These are phyloP conservation scores for Neoboletus subvelutipes DNA, from an alignment of 768 basidiomycete species.

Conservation along the genomic window DNA sequence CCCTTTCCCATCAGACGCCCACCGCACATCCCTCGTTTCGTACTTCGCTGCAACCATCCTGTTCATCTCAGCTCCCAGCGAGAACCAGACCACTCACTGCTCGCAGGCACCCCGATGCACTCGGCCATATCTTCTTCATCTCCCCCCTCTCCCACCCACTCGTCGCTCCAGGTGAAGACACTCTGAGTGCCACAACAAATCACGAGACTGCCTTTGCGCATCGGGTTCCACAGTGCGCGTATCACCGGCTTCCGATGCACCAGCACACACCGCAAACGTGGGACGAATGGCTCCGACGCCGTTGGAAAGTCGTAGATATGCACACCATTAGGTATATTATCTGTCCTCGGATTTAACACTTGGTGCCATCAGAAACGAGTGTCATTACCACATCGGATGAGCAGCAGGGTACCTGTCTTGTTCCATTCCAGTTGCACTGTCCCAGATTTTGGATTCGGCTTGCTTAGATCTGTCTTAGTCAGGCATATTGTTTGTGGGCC, in stretches of 20 bases:
- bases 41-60: constrained; percentile 55
- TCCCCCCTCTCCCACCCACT: constrained; percentile 63
- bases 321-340: constrained; percentile 59
- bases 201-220: constrained; percentile 68
- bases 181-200: constrained; percentile 67
- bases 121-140: constrained; percentile 80
- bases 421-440: constrained; percentile 80
- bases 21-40: constrained; percentile 63
- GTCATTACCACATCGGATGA: constrained; percentile 68
- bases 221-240: constrained; percentile 79
- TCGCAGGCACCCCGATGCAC: constrained; percentile 85
- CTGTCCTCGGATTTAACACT: constrained; percentile 34
- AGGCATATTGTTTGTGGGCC: constrained; percentile 54
- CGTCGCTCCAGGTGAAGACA: constrained; percentile 80
- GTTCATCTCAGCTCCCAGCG: not conserved
- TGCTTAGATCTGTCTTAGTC: constrained; percentile 55
- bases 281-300: constrained; percentile 53
- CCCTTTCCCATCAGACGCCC: constrained; percentile 88
- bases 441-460: constrained; percentile 65
- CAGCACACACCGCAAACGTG: constrained; percentile 64
- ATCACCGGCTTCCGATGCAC: constrained; percentile 62
- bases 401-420: constrained; percentile 65
- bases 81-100: constrained; percentile 45
- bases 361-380: not conserved
- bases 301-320: constrained; percentile 75